A percentile compares a stretch with the other conserved stretches of the same genome.
phyloP scores from a whole-genome alignment of 1,139 yeast genomes.

The Zhuliangozyma blackwelliae region DNA sequence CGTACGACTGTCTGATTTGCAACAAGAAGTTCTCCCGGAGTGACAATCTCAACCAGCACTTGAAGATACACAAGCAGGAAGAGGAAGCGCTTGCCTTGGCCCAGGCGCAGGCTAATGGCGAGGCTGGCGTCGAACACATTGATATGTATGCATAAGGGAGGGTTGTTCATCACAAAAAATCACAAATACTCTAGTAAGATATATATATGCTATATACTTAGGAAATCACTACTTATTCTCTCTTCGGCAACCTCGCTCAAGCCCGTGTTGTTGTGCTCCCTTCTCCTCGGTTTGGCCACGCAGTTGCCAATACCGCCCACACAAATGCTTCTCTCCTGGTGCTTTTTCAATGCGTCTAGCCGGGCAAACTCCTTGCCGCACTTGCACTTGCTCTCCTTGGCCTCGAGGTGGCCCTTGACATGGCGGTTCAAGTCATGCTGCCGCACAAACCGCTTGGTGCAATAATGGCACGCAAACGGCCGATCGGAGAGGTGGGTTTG shows the following conservation, averaged over 20 bases:
- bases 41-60: constrained; percentile 73
- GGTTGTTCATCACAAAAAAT: too few relatives aligned
- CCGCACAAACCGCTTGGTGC: constrained; percentile 73
- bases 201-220: too few relatives aligned
- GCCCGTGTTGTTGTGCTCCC: constrained; percentile 7
- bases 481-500: constrained; percentile 95
- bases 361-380: constrained; percentile 93
- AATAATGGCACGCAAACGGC: constrained; percentile 64
- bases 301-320: constrained; percentile 52
- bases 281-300: constrained; percentile 27
- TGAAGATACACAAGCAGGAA: constrained; percentile 58
- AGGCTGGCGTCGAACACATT: not conserved
- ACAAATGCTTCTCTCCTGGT: constrained; percentile 75
- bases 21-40: constrained; percentile 70
- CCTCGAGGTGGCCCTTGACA: constrained; percentile 78
- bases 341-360: constrained; percentile 83
- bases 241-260: too few relatives aligned
- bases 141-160: too few relatives aligned
- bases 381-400: constrained; percentile 66
- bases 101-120: too few relatives aligned
- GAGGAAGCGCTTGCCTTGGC: constrained; percentile 13
- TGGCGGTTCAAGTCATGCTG: constrained; percentile 95
- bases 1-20: constrained; percentile 68
- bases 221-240: too few relatives aligned
- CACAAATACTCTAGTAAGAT: too few relatives aligned